Percentiles rank a stretch among this genome's conserved stretches.
These are phyloP conservation scores for Penicillium sp. DNA, from an alignment of 2,329 filamentous ascomycete genomes.

Conservation along the genomic window DNA sequence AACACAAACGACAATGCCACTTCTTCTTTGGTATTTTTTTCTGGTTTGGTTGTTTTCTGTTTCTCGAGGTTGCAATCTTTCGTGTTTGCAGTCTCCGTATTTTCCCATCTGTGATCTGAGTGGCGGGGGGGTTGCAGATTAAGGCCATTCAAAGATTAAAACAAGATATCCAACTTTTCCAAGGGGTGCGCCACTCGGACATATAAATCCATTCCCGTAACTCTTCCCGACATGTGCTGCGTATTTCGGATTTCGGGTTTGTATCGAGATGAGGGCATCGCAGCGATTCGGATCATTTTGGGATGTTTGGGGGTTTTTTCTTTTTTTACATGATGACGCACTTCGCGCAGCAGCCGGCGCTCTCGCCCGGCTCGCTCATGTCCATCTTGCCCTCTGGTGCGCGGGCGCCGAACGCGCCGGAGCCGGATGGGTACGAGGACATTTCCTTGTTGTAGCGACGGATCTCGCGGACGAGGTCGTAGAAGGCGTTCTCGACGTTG, in stretches of 20 bases:
- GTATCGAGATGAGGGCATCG: background rate
- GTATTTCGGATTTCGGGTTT: background rate
- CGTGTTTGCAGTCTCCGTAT: constrained; percentile 4
- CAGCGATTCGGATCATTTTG: constrained; percentile 1
- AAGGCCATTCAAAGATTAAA: constrained; percentile 3
- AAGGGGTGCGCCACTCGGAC: background rate
- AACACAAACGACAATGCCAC: constrained; percentile 22
- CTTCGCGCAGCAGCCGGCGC: constrained; percentile 74
- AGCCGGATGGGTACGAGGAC: constrained; percentile 77
- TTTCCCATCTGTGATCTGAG: constrained; percentile 2
- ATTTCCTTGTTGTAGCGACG: constrained; percentile 98
- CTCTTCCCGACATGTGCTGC: background rate
- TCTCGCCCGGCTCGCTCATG: constrained; percentile 58
- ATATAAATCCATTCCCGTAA: background rate
- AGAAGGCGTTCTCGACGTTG: constrained; percentile 98
- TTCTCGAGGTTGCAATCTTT: constrained; percentile 18
- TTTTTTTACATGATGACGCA: constrained; percentile 72
- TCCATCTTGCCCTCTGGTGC: constrained; percentile 70
- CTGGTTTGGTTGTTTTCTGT: constrained; percentile 14
- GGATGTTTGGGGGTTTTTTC: background rate
- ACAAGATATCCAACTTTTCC: constrained; percentile 6
- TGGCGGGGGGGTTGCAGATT: constrained; percentile 4
- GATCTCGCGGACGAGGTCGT: constrained; percentile 97
- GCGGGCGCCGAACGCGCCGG: constrained; percentile 62
- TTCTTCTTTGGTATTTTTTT: constrained; percentile 21